phyloP scores from a whole-genome alignment of 768 basidiomycete species.

The Suillus occidentalis region DNA sequence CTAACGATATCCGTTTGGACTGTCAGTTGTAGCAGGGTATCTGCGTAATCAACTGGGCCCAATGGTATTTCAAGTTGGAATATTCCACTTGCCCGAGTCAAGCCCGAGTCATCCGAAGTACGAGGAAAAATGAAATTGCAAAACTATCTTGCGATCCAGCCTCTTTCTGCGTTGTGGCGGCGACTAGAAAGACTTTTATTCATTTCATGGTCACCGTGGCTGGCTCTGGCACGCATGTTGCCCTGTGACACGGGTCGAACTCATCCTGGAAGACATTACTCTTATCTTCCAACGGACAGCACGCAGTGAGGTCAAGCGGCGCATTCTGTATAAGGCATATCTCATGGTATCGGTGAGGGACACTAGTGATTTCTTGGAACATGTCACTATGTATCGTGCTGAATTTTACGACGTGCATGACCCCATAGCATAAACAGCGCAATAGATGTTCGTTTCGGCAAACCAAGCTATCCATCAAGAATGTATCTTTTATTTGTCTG shows the following conservation, averaged over 20 bases:
- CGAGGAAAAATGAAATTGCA: not conserved
- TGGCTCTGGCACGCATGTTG: not conserved
- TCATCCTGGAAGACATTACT: not conserved
- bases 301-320: not conserved
- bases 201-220: not conserved
- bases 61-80: not conserved
- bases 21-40: not conserved
- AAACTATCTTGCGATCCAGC: not conserved
- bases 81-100: not conserved
- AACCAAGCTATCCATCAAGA: not conserved
- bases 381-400: not conserved
- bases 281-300: not conserved
- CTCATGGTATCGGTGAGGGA: not conserved
- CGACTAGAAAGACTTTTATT: not conserved
- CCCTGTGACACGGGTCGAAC: not conserved
- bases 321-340: not conserved
- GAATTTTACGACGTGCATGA: not conserved
- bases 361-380: not conserved
- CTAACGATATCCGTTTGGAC: not conserved
- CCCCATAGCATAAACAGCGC: not conserved
- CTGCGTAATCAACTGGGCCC: not conserved
- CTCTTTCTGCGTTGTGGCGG: not conserved
- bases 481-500: not conserved
- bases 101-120: not conserved
- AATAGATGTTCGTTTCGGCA: not conserved